phyloP scores from a whole-genome alignment of 805 yeast genomes.

The Schizosaccharomyces pombe region ASM294v3 CU329670.1:2161501-2162000 shows the following conservation, averaged over 20 bases:
- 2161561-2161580: constrained; percentile 59
- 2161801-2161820: constrained; percentile 99
- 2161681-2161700: constrained; percentile 13
- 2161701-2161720: constrained; percentile 78
- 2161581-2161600: constrained; percentile 67
- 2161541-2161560: constrained; percentile 70
- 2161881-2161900: constrained; percentile 96
- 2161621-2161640: constrained; percentile 9
- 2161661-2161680: background rate
- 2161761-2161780: constrained; percentile 99
- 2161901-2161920: constrained; percentile 86
- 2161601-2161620: constrained; percentile 60
- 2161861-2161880: constrained; percentile 83
- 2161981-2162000: constrained; percentile 67
- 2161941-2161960: constrained; percentile 86
- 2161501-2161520: constrained; percentile 69
- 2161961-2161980: constrained; percentile 75
- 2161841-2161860: constrained; percentile 96
- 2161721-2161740: constrained; percentile 75
- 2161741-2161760: constrained; percentile 92
- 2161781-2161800: constrained; percentile 95
- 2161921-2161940: constrained; percentile 83
- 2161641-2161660: constrained; percentile 23
- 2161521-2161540: constrained; percentile 80
- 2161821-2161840: constrained; percentile 96